Conservation (phyloP, 2,329 filamentous ascomycete genomes). For the Phyllosticta citriasiana region DNA sequence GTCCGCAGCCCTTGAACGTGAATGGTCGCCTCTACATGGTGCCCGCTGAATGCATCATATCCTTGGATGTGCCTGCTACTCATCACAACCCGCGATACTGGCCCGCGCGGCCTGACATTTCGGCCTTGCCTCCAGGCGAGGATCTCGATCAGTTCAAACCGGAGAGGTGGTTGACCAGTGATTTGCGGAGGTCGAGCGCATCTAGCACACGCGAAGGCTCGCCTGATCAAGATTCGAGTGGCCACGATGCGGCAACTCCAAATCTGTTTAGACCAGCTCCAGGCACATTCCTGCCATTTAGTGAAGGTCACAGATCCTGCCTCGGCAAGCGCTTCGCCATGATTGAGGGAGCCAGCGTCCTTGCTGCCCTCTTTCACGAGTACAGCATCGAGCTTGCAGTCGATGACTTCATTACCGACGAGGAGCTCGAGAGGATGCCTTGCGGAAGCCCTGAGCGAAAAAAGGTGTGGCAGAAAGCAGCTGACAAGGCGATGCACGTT, state of each 20-base stretch:
- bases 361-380: conserved; percentile 43
- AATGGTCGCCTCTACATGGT: conserved; percentile 49
- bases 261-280: conserved; percentile 43
- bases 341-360: conserved; percentile 44
- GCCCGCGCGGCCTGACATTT: conserved; percentile 40
- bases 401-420: conserved; percentile 33
- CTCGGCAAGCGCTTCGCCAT: conserved; percentile 48
- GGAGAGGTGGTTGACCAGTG: conserved; percentile 56
- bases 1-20: conserved; percentile 47
- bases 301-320: conserved; percentile 45
- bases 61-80: conserved; percentile 36
- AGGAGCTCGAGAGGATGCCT: conserved; percentile 29
- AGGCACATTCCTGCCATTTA: conserved; percentile 47
- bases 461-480: conserved; percentile 52
- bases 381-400: conserved; percentile 64
- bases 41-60: conserved; percentile 47
- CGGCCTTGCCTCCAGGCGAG: conserved; percentile 16
- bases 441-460: conserved; percentile 39
- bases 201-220: not conserved
- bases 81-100: conserved; percentile 66
- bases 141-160: conserved; percentile 62
- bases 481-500: conserved; percentile 42
- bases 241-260: conserved; percentile 35
- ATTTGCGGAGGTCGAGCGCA: conserved; percentile 11
- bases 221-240: not conserved